Conservation (phyloP, 176 grass and related monocot species). For the Chrysopogon serrulatus region DNA sequence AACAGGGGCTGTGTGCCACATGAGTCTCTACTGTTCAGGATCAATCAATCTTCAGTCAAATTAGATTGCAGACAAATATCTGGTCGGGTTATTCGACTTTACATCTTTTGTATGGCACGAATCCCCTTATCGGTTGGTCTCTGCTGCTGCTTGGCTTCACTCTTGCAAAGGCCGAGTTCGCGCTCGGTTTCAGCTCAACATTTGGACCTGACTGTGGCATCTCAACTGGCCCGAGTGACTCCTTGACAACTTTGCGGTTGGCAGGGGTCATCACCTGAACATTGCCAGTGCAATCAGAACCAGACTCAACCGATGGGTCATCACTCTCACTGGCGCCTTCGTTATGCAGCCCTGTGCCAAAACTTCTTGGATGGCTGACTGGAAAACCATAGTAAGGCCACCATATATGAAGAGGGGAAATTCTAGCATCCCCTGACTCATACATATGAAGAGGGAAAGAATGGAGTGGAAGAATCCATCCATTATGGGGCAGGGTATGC, state of each 20-base stretch:
- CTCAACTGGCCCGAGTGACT: too few species aligned
- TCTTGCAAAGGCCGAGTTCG: constrained; percentile 45
- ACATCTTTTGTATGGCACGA: constrained; percentile 54
- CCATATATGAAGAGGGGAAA: constrained; percentile 30
- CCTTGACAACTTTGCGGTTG: too few species aligned
- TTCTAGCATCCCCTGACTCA: constrained; percentile 5
- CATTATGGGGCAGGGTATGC: constrained; percentile 10
- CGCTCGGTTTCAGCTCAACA: too few species aligned
- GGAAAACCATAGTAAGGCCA: constrained; percentile 28
- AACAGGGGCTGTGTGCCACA: neutral
- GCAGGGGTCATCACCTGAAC: too few species aligned
- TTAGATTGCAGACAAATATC: constrained; percentile 18
- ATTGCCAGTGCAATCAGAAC: too few species aligned
- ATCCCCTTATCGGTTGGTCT: constrained; percentile 32
- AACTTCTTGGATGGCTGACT: neutral
- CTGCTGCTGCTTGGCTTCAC: constrained; percentile 31
- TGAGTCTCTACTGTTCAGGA: neutral
- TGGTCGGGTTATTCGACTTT: constrained; percentile 16
- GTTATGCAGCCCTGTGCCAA: too few species aligned
- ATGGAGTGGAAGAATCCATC: constrained; percentile 12
- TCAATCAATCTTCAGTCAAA: constrained; percentile 23
- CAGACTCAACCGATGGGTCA: too few species aligned
- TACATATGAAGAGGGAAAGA: neutral
- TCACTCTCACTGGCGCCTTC: too few species aligned
- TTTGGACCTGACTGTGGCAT: too few species aligned